Evolutionary conservation across 2,329 filamentous ascomycete species (phyloP), one percentile per base, ranked within the genome.

Genomic region (Aspergillus hortae): DNA sequence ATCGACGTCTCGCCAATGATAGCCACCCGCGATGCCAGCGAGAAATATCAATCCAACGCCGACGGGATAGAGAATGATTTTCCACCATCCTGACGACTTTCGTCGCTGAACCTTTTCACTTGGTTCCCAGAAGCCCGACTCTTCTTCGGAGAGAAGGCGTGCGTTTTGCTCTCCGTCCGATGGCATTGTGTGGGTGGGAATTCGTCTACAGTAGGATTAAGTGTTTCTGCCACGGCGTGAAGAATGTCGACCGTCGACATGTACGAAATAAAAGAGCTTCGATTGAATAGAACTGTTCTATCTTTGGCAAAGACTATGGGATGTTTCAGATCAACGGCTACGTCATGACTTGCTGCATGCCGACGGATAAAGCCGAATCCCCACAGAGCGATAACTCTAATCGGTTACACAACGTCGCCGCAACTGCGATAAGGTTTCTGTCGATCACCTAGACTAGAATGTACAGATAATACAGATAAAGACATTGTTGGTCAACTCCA

Each of bases 31-130:
- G 3, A 58, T 30, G 4, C 58, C 60, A 4, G 59, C 44, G 56
- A 61, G 55, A 17, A 61, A 62, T 4, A 65, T 45, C 0, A 58
- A 27, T 2, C 56, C 44, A 6, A 52, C 33, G 0, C 58, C 46
- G 9, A 62, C 10, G 6, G 60, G 38, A 2, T 64, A 57, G 7
- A 58, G 41, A 48, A 44, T 36, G 49, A 55, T 6, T 6, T 19
- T n/a, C 40, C 27, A 44, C 32, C 42, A 49, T 2, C 27, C 4
- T 3, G 27, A 30, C 23, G n/a, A 25, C 23, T 35, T 49, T n/a
- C 30, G 17, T 27, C 3, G 17, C 27, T 36, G 41, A 11, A 25
- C 4, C 10, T 49, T 49, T 30, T 38, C 33, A 17, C 27, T 17
- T 14, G 40, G 30, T n/a, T 23, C 27, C 48, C 48, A 44, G 11